Conservation (phyloP, 164 flowering plant species). For the Stephania cephalantha region DNA sequence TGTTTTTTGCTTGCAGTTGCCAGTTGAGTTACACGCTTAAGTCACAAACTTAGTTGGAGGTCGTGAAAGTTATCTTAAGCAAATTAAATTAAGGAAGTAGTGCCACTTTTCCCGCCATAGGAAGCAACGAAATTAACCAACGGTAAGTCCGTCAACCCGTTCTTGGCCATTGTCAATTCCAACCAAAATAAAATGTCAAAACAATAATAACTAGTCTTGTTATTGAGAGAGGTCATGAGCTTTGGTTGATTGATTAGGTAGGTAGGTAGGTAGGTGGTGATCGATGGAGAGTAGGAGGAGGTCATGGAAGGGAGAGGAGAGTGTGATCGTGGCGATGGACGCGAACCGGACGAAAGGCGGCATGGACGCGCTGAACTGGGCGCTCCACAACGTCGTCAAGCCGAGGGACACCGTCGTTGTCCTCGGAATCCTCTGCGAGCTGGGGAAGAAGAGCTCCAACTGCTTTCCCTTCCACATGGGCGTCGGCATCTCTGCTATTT, state of each 20-base stretch:
- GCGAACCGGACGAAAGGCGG: slow-evolving; percentile 29
- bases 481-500: slow-evolving; percentile 28
- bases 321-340: slow-evolving; percentile 41
- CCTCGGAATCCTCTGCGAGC: slow-evolving; percentile 30
- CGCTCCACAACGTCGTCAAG: slow-evolving; percentile 34
- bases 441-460: slow-evolving; percentile 31
- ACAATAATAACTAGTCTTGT: too few species aligned
- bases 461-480: slow-evolving; percentile 33
- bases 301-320: slow-evolving; percentile 24
- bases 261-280: too few species aligned
- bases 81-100: too few species aligned
- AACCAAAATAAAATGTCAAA: too few species aligned
- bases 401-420: slow-evolving; percentile 38
- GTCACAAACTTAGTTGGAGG: too few species aligned
- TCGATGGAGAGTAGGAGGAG: not conserved
- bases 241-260: too few species aligned
- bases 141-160: not conserved
- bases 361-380: slow-evolving; percentile 33
- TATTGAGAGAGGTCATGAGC: too few species aligned
- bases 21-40: too few species aligned
- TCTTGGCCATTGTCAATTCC: too few species aligned
- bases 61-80: too few species aligned
- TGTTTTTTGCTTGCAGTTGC: too few species aligned
- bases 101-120: slow-evolving; percentile 4
- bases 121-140: slow-evolving; percentile 8